Percentiles rank a stretch among this genome's conserved stretches.
These are phyloP conservation scores for Saturnispora zaruensis DNA, from an alignment of 805 yeast species.

Conservation along the genomic window DNA sequence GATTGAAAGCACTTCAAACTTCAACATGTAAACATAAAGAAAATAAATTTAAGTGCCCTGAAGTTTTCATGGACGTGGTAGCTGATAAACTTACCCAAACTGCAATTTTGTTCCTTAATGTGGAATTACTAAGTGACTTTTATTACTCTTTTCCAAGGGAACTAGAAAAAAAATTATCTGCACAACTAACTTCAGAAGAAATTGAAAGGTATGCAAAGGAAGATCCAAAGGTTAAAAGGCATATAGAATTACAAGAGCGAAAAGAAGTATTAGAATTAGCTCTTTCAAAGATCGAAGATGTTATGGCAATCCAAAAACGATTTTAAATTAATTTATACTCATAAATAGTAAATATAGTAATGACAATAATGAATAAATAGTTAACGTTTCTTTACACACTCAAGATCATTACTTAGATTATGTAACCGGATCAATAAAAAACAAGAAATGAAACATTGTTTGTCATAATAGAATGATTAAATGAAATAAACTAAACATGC, in stretches of 20 bases:
- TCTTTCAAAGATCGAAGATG: constrained; percentile 72
- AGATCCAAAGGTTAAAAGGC: constrained; percentile 83
- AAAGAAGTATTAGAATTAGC: constrained; percentile 85
- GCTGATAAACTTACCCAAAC: constrained; percentile 88
- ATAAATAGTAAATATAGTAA: not conserved
- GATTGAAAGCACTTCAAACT: constrained; percentile 68
- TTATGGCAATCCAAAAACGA: constrained; percentile 54
- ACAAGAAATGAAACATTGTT: no score
- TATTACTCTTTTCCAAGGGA: constrained; percentile 95
- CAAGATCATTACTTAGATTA: no score
- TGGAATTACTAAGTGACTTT: constrained; percentile 87
- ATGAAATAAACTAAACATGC: no score
- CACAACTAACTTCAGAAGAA: constrained; percentile 60
- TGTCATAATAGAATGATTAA: not conserved
- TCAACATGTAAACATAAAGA: constrained; percentile 69
- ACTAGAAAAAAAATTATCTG: constrained; percentile 65
- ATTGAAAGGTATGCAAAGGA: constrained; percentile 88
- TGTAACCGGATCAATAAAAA: not conserved
- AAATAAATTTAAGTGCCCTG: constrained; percentile 89
- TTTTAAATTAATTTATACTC: not conserved
- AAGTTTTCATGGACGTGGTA: constrained; percentile 84
- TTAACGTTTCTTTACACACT: not conserved
- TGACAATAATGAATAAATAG: not conserved
- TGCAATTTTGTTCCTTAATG: constrained; percentile 85
- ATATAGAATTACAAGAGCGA: constrained; percentile 87